phyloP scores from a whole-genome alignment of 257 asterid species.

The Fraxinus excelsior region DNA sequence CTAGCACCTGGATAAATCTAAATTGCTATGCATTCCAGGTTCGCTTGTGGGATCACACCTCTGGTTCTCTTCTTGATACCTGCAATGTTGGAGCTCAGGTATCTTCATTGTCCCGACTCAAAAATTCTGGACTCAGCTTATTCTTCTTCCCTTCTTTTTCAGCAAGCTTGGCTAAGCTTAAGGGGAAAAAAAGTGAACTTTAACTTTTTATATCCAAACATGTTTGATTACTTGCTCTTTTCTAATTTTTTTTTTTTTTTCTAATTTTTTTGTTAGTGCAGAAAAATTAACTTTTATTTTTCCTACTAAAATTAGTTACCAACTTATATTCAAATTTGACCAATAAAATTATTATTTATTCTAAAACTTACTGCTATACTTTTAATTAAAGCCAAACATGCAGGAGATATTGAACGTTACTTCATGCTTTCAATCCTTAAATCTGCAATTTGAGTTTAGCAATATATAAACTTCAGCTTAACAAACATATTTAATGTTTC shows the following conservation, averaged over 20 bases:
- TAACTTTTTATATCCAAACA: neutral
- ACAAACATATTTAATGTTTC: too few relatives aligned
- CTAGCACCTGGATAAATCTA: slow-evolving; percentile 21
- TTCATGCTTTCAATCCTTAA: neutral
- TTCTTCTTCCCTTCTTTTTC: neutral
- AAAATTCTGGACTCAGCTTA: slow-evolving; percentile 14
- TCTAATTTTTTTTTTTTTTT: too few relatives aligned
- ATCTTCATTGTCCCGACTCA: slow-evolving; percentile 19
- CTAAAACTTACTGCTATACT: too few relatives aligned
- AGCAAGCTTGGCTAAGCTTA: neutral
- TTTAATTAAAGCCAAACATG: neutral
- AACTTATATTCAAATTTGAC: neutral
- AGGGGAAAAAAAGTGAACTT: too few relatives aligned
- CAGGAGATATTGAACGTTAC: neutral
- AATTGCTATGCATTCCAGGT: slow-evolving; percentile 50
- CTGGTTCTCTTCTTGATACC: slow-evolving; percentile 89
- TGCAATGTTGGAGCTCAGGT: slow-evolving; percentile 70
- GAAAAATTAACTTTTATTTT: too few relatives aligned
- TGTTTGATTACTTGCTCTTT: neutral
- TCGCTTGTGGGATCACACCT: slow-evolving; percentile 80
- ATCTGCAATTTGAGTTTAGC: neutral
- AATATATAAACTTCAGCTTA: neutral
- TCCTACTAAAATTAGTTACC: too few relatives aligned
- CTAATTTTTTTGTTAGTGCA: too few relatives aligned
- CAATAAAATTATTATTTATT: too few relatives aligned